phyloP scores from a whole-genome alignment of 495 filamentous ascomycete species.

The Chaetomium tenue region DNA sequence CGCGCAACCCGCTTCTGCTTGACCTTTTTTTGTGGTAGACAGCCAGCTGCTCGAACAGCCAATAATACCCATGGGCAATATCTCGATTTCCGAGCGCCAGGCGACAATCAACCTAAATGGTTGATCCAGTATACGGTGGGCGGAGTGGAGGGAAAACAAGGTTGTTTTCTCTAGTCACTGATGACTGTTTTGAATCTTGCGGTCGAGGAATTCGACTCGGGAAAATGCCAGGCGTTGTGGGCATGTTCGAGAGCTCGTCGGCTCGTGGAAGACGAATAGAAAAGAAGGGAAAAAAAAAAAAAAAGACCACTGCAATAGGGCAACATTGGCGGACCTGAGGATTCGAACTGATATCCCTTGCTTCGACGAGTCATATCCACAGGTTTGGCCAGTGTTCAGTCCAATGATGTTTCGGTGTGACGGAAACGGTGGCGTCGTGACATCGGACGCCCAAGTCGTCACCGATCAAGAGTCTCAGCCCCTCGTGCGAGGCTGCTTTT shows the following conservation, averaged over 20 bases:
- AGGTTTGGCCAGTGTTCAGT: no score
- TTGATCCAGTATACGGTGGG: no score
- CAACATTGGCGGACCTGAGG: no score
- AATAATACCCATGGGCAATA: conserved; percentile 38
- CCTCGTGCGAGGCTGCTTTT: no score
- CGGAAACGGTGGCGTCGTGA: conserved; percentile 37
- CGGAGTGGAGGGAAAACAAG: conserved; percentile 61
- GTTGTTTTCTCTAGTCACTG: conserved; percentile 47
- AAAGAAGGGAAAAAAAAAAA: no score
- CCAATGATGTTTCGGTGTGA: background rate
- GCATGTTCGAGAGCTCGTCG: conserved; percentile 49
- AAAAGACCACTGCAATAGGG: no score
- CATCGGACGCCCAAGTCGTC: conserved; percentile 35
- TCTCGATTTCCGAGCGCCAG: conserved; percentile 44
- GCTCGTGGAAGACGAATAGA: no score
- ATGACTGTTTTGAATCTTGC: conserved; percentile 53
- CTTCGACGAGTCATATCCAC: no score
- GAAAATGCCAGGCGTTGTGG: conserved; percentile 50
- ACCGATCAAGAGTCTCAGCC: background rate
- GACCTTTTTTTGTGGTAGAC: no score
- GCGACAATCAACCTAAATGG: conserved; percentile 64
- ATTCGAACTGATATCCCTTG: no score
- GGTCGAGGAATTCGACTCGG: conserved; percentile 52
- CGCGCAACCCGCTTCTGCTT: no score
- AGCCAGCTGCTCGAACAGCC: no score